Evolutionary conservation across 257 asterid genomes (phyloP).

Genomic region (Fraxinus excelsior): DNA sequence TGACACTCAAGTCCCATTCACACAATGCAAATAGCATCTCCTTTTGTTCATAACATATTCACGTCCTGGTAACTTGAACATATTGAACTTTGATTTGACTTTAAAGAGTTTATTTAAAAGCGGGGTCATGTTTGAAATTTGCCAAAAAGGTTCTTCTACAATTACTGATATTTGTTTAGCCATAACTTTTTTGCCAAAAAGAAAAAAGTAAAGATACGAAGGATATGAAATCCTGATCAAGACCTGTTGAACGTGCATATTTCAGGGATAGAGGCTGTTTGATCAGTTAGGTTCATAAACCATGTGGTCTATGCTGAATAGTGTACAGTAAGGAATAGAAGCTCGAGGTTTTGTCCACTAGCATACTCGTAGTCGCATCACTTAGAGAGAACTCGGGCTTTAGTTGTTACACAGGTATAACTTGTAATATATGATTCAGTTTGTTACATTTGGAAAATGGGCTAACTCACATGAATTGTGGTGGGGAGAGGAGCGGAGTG

Average conservation of each 20-base stretch:
- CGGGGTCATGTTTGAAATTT: neutral
- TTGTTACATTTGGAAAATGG: too few species aligned
- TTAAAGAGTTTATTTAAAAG: neutral
- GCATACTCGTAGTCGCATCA: too few species aligned
- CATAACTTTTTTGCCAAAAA: neutral
- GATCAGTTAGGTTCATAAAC: neutral
- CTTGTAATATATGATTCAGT: too few species aligned
- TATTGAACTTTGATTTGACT: neutral
- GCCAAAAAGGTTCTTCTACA: neutral
- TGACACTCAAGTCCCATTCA: neutral
- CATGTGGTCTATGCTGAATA: neutral
- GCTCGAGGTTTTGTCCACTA: neutral
- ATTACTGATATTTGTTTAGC: neutral
- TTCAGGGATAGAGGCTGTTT: neutral
- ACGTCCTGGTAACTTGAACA: neutral
- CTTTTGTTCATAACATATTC: neutral
- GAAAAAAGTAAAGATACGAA: neutral
- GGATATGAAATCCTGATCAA: neutral
- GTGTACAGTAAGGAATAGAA: neutral
- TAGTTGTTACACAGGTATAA: too few species aligned
- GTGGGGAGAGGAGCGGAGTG: neutral
- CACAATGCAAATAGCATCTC: neutral
- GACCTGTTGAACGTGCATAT: neutral
- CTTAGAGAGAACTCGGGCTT: neutral
- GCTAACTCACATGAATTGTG: too few species aligned